Percentiles rank a stretch among this genome's conserved stretches.
phyloP scores from a whole-genome alignment of 441 rosid species.

The Hura crepitans region DNA sequence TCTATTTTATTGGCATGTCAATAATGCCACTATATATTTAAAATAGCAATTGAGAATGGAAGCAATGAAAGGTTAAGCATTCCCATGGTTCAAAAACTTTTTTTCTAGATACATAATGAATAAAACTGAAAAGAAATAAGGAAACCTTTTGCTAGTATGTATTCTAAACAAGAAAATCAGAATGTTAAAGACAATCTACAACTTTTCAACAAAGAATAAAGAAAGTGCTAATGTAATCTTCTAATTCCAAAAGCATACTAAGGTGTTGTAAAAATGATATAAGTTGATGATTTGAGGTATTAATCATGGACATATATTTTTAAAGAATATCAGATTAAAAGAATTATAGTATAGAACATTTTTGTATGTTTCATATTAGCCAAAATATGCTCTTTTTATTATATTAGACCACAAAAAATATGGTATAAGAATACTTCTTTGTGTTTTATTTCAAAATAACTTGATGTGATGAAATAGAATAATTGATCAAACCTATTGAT shows the following conservation, averaged over 20 bases:
- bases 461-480: not conserved
- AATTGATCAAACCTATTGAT: conserved; percentile 56
- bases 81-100: not conserved
- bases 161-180: not conserved
- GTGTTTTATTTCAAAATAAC: conserved; percentile 6
- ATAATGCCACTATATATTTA: not conserved
- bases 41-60: not conserved
- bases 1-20: not conserved
- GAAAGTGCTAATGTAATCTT: not conserved
- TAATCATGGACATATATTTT: not conserved
- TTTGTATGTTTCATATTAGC: not conserved
- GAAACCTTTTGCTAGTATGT: not conserved
- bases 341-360: not conserved
- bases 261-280: not conserved
- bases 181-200: not conserved
- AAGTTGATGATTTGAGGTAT: not conserved
- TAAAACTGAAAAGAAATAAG: no score
- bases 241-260: not conserved
- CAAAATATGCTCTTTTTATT: not conserved
- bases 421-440: not conserved
- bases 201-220: not conserved
- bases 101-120: not conserved
- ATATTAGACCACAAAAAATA: not conserved
- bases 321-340: not conserved
- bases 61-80: not conserved